Conservation (phyloP, 73 alveolate genomes). For the Paramecium sonneborni region DNA sequence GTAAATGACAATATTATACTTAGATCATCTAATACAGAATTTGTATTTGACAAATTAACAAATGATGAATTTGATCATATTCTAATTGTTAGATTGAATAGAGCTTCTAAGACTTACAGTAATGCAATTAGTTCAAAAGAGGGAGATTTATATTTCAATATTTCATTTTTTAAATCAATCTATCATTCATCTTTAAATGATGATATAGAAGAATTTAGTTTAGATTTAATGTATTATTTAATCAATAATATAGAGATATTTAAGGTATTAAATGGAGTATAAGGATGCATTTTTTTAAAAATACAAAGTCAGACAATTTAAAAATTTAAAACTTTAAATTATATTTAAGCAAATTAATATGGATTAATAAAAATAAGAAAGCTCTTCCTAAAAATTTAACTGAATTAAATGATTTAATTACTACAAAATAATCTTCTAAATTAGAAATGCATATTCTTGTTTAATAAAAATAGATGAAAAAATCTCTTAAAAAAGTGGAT, state of each 20-base stretch:
- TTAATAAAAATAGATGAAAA: not conserved
- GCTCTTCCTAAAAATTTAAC: not conserved
- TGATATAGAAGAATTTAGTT: not conserved
- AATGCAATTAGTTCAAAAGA: not conserved
- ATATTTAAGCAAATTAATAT: not conserved
- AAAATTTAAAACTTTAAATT: not conserved
- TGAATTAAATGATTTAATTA: not conserved
- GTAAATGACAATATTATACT: not conserved
- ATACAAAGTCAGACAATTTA: not conserved
- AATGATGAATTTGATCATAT: slow-evolving; percentile 4
- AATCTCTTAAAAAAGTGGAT: not conserved
- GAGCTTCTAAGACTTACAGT: not conserved
- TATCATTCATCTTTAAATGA: not conserved
- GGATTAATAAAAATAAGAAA: not conserved
- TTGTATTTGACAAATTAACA: slow-evolving; percentile 21
- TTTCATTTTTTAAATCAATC: not conserved
- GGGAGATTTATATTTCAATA: slow-evolving; percentile 27
- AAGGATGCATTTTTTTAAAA: not conserved
- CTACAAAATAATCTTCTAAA: not conserved
- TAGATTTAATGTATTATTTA: not conserved
- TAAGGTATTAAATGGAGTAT: not conserved
- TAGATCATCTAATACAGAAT: slow-evolving; percentile 35
- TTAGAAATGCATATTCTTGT: not conserved
- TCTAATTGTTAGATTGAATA: not conserved
- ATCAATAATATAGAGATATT: not conserved